A percentile compares a stretch with the other conserved stretches of the same genome.
phyloP scores from a whole-genome alignment of 257 asterid genomes.

The Solanum pimpinellifolium region DNA sequence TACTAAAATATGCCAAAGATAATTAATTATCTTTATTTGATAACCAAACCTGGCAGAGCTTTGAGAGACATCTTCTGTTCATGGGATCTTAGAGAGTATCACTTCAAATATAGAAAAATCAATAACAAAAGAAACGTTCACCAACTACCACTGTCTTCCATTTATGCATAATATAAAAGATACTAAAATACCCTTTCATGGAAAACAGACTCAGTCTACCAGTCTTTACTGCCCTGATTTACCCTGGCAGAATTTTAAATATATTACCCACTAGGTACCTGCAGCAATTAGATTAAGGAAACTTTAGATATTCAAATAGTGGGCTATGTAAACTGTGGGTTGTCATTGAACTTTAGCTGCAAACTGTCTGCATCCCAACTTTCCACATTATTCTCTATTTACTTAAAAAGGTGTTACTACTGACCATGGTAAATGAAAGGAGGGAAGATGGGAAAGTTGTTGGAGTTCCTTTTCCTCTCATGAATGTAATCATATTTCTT shows the following conservation, averaged over 20 bases:
- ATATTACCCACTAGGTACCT: not conserved
- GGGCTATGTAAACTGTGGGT: not conserved
- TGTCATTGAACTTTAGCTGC: not conserved
- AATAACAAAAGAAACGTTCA: not conserved
- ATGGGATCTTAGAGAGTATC: not conserved
- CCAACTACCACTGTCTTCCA: not conserved
- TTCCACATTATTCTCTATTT: not conserved
- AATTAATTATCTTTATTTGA: not conserved
- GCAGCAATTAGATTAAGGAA: not conserved
- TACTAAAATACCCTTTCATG: not conserved
- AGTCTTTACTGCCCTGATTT: not conserved
- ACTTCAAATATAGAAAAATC: not conserved
- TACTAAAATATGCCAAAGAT: not conserved
- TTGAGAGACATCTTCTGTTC: not conserved
- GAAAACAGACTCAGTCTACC: not conserved
- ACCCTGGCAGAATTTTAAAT: not conserved
- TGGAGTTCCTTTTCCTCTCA: not conserved
- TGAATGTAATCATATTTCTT: not conserved
- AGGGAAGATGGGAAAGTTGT: not conserved
- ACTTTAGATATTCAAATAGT: not conserved
- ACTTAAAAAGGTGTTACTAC: not conserved
- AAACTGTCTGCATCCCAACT: not conserved
- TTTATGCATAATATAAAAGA: not conserved
- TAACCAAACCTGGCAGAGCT: not conserved
- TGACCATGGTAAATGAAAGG: not conserved